Conservation (phyloP, 768 basidiomycete genomes). For the Rickenella mellea region DNA sequence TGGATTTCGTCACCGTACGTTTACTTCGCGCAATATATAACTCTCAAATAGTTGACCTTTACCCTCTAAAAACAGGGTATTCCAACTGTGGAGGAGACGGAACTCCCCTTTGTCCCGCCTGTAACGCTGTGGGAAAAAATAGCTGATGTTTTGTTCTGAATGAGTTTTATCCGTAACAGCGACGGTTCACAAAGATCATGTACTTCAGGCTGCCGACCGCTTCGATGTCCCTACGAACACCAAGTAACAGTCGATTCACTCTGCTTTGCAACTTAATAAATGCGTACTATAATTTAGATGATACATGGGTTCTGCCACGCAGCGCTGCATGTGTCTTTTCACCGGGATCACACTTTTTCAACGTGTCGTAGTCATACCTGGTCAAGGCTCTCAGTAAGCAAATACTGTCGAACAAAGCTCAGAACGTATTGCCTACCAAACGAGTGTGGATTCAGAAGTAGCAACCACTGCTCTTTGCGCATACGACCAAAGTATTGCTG, state of each 20-base stretch:
- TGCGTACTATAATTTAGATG: no score
- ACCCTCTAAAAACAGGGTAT: slow-evolving; percentile 39
- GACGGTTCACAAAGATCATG: no score
- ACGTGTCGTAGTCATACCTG: slow-evolving; percentile 47
- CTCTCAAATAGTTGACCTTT: not conserved
- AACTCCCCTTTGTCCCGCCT: slow-evolving; percentile 39
- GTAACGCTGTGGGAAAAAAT: slow-evolving; percentile 41
- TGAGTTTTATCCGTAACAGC: no score
- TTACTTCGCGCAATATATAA: not conserved
- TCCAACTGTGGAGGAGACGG: slow-evolving; percentile 63
- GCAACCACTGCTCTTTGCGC: slow-evolving; percentile 54
- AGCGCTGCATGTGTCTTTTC: slow-evolving; percentile 24
- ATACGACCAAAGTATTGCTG: slow-evolving; percentile 54
- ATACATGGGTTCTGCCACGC: no score
- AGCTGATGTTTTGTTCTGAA: slow-evolving; percentile 42
- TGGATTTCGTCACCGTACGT: slow-evolving; percentile 64
- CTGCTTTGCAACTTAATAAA: no score
- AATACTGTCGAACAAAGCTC: not conserved
- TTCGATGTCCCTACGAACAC: no score
- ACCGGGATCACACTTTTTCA: slow-evolving; percentile 56
- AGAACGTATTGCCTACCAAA: slow-evolving; percentile 47
- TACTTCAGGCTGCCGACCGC: no score
- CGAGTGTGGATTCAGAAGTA: slow-evolving; percentile 51
- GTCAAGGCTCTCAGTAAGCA: no score
- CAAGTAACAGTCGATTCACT: no score